Conservation (phyloP, 129 eudicot species). For the Chrysanthemum lavandulifolium region DNA sequence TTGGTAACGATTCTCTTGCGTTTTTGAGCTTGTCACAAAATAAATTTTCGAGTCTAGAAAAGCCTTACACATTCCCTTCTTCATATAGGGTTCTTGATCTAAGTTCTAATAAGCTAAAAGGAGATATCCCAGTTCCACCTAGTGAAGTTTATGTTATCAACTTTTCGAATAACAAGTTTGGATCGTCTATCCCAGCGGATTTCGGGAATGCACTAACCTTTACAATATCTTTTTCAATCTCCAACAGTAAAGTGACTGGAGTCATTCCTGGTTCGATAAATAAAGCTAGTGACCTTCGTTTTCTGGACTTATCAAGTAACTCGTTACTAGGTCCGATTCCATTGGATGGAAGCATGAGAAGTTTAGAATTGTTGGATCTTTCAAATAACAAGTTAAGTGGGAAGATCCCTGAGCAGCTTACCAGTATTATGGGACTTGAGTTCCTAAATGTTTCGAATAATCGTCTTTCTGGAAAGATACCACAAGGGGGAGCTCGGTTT, state of each 20-base stretch:
- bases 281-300: constrained; percentile 35
- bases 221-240: constrained; percentile 36
- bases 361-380: constrained; percentile 27
- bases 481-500: constrained; percentile 16
- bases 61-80: constrained; percentile 28
- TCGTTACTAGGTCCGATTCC: constrained; percentile 8
- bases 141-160: constrained; percentile 34
- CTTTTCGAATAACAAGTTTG: constrained; percentile 54
- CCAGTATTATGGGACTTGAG: constrained; percentile 1
- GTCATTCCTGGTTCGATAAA: constrained; percentile 45
- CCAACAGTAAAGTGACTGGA: constrained; percentile 48
- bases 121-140: constrained; percentile 50
- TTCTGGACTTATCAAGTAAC: constrained; percentile 33
- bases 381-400: constrained; percentile 28
- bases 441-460: constrained; percentile 32
- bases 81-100: constrained; percentile 41
- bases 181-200: constrained; percentile 30
- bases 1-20: constrained; percentile 30
- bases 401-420: constrained; percentile 28
- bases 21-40: constrained; percentile 51
- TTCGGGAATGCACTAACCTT: constrained; percentile 32
- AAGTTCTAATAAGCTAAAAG: constrained; percentile 40
- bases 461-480: constrained; percentile 41
- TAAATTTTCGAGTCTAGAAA: constrained; percentile 35
- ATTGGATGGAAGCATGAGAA: neutral